Base-by-base conservation (phyloP, 805 yeast species). In the Priceomyces haplophilus region DNA sequence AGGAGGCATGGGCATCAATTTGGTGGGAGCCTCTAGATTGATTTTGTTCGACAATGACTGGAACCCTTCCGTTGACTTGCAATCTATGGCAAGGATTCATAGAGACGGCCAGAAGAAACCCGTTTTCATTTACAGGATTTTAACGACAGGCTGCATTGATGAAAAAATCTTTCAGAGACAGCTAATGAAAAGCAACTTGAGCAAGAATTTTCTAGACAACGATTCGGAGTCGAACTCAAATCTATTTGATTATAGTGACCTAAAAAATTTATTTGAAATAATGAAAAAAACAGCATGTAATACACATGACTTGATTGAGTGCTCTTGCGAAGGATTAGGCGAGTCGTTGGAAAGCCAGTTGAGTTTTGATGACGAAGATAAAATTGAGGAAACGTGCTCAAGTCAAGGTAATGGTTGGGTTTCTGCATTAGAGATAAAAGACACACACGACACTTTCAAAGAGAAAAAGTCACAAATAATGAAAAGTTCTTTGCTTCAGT, bases 121-220 rank as follows among this genome's bases (percentile, higher is more conserved):
- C 0, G 93, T 89, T 8, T 83, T 69, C 56, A 82, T 91, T 23
- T 93, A 93, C 57, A 73, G 99, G 50, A 62, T 93, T 15, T 64
- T 93, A 34, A 85, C 96, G 0, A 81, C 95, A 0, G 99, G 98
- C 0, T 81, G 90, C 42, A 85, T 89, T 27, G 99, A 93, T 59
- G 99, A 93, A 59, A 91, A 90, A 64, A 90, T 93, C 3, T 82
- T 85, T 46, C 98, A 93, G 59, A 70, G 99, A 15, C 99, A 93
- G 61, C 66, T 90, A 41, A 82, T 88, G 72, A 93, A 93, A 60
- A 79, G 70, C 42, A 89, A 83, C 41, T 64, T 91, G 38, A 85
- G 96, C 37, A 83, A 83, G 47, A 80, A 80, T 49, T 84, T 91
- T 52, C 46, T 72, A 78, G 72, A 66, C 47, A 59, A 60, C 42